These are phyloP conservation scores for Epichloe coenophiala DNA, from an alignment of 2,329 filamentous ascomycete species.

Conservation along the genomic window DNA sequence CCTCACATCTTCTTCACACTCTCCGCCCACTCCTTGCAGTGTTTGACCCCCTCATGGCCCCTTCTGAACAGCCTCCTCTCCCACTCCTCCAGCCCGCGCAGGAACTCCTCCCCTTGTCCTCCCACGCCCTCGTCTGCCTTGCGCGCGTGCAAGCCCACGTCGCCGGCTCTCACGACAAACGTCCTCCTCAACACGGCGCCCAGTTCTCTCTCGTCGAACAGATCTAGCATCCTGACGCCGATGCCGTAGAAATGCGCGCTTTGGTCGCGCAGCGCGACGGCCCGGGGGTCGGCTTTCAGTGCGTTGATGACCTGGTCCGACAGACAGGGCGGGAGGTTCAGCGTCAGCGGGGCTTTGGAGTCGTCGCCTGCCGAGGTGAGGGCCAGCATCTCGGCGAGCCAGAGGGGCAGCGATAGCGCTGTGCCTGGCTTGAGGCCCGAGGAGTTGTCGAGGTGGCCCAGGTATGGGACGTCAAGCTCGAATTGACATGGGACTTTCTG, in stretches of 20 bases:
- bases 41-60: slow-evolving; percentile 61
- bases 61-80: slow-evolving; percentile 66
- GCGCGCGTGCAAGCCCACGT: slow-evolving; percentile 79
- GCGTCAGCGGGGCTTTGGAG: slow-evolving; percentile 51
- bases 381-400: slow-evolving; percentile 89
- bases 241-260: slow-evolving; percentile 81
- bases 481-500: slow-evolving; percentile 95
- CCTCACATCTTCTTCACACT: slow-evolving; percentile 28
- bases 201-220: slow-evolving; percentile 73
- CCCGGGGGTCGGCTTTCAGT: slow-evolving; percentile 76
- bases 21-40: slow-evolving; percentile 57
- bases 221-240: slow-evolving; percentile 70
- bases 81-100: slow-evolving; percentile 79
- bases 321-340: slow-evolving; percentile 70
- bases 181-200: slow-evolving; percentile 64
- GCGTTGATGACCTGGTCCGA: slow-evolving; percentile 74
- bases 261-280: slow-evolving; percentile 71
- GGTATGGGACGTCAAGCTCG: slow-evolving; percentile 72
- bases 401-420: slow-evolving; percentile 66
- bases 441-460: slow-evolving; percentile 84
- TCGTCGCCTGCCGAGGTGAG: slow-evolving; percentile 41
- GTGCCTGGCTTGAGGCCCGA: slow-evolving; percentile 66
- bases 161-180: slow-evolving; percentile 67
- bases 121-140: slow-evolving; percentile 56
- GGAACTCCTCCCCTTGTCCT: slow-evolving; percentile 59